Percentiles rank a stretch among this genome's conserved stretches.
These are phyloP conservation scores for Bolboschoenus planiculmis DNA, from an alignment of 176 grass and related monocot species.

Conservation along the genomic window DNA sequence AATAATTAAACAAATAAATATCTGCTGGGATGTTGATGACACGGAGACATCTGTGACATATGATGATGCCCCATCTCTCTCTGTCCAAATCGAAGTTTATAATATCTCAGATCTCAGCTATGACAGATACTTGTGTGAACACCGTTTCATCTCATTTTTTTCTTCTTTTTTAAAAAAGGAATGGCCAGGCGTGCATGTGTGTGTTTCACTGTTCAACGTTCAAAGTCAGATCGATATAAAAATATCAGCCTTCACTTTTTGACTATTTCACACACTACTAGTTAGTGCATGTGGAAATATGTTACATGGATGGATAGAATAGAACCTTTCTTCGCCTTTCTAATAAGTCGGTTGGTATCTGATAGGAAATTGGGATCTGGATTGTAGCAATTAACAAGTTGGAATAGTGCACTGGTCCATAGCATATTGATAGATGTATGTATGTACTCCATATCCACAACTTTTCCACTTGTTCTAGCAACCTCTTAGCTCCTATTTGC, in stretches of 20 bases:
- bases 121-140: conserved; percentile 20
- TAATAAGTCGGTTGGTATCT: background rate
- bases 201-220: conserved; percentile 18
- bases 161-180: conserved; percentile 17
- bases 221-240: too few relatives aligned
- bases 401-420: conserved; percentile 11
- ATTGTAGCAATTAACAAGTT: conserved; percentile 10
- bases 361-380: background rate
- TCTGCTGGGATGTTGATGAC: conserved; percentile 29
- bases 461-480: conserved; percentile 17
- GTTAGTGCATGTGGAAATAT: background rate
- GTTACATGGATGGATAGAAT: background rate
- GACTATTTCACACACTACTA: conserved; percentile 3
- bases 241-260: conserved; percentile 12
- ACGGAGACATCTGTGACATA: conserved; percentile 12
- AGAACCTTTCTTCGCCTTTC: background rate
- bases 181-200: conserved; percentile 17
- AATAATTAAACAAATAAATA: background rate
- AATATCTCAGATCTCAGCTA: background rate
- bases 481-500: background rate
- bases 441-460: background rate
- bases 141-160: background rate
- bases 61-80: background rate
- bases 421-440: background rate
- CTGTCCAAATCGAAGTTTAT: background rate